Percentiles rank a stretch among this genome's conserved stretches.
These are phyloP conservation scores for Yamadazyma atlantica DNA, from an alignment of 1,139 yeast species.

Conservation along the genomic window DNA sequence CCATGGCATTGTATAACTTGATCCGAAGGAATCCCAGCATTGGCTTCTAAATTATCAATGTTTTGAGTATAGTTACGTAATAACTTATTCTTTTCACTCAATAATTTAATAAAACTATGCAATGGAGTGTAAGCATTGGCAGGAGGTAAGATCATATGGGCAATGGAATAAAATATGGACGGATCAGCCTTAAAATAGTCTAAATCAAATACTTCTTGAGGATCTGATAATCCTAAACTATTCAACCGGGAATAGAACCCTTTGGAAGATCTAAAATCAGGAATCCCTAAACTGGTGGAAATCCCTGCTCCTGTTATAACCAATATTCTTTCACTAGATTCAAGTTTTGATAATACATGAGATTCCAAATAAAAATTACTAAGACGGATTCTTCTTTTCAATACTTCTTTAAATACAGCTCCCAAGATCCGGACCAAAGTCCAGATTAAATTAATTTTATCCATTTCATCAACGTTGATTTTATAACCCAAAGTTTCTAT, in stretches of 20 bases:
- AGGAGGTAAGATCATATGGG: slow-evolving; percentile 85
- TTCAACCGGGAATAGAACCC: slow-evolving; percentile 80
- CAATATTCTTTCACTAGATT: slow-evolving; percentile 59
- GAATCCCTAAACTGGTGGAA: slow-evolving; percentile 88
- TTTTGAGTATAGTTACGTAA: slow-evolving; percentile 92
- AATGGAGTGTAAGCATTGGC: slow-evolving; percentile 74
- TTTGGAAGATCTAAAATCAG: slow-evolving; percentile 88
- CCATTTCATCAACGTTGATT: slow-evolving; percentile 27
- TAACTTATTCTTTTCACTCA: slow-evolving; percentile 77
- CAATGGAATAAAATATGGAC: slow-evolving; percentile 78
- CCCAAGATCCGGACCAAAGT: slow-evolving; percentile 53
- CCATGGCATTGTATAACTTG: slow-evolving; percentile 94
- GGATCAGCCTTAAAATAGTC: slow-evolving; percentile 77
- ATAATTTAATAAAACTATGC: slow-evolving; percentile 74
- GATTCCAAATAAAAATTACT: slow-evolving; percentile 56
- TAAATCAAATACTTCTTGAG: slow-evolving; percentile 91
- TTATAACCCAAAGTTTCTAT: slow-evolving; percentile 54
- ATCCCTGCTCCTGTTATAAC: slow-evolving; percentile 97
- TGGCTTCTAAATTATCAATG: slow-evolving; percentile 85
- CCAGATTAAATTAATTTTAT: slow-evolving; percentile 23
- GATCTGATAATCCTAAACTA: slow-evolving; percentile 76
- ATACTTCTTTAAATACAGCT: slow-evolving; percentile 61
- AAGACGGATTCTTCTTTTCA: slow-evolving; percentile 52
- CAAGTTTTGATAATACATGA: slow-evolving; percentile 56
- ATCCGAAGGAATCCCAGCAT: slow-evolving; percentile 72